A percentile compares a stretch with the other conserved stretches of the same genome.
These are phyloP conservation scores for Erysimum cheiranthoides DNA, from an alignment of 345 rosid genomes.

Conservation along the genomic window DNA sequence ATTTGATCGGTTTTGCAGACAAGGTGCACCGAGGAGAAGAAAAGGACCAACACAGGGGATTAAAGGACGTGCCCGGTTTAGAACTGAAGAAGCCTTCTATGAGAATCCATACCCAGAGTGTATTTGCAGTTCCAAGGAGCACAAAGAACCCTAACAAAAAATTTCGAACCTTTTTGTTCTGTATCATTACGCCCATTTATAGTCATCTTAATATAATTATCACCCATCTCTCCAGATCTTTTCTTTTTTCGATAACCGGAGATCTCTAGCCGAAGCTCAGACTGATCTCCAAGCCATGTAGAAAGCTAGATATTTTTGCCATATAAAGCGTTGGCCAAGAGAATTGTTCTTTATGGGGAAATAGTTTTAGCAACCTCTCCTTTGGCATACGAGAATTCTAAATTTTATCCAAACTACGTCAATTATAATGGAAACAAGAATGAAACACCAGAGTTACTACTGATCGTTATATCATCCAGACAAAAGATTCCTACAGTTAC, in stretches of 20 bases:
- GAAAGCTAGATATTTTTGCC: not conserved
- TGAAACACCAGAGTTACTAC: not conserved
- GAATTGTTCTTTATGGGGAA: not conserved
- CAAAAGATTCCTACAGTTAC: slow-evolving; percentile 21
- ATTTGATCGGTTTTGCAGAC: slow-evolving; percentile 53
- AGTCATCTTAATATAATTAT: not conserved
- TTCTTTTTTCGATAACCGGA: too few relatives aligned
- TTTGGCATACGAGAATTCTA: not conserved
- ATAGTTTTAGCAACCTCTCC: not conserved
- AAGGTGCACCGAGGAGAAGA: slow-evolving; percentile 85
- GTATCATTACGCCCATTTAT: slow-evolving; percentile 6
- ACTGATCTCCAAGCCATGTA: not conserved
- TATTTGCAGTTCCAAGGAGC: slow-evolving; percentile 63
- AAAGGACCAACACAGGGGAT: slow-evolving; percentile 68
- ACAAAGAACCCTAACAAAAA: slow-evolving; percentile 11
- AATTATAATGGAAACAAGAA: not conserved
- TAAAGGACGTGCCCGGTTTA: slow-evolving; percentile 78
- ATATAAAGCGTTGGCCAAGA: not conserved
- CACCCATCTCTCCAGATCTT: not conserved
- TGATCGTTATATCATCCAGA: slow-evolving; percentile 19
- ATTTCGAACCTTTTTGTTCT: slow-evolving; percentile 8
- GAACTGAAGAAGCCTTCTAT: slow-evolving; percentile 91
- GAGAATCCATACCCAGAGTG: slow-evolving; percentile 94
- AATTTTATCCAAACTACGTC: not conserved
- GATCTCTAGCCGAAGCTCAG: too few relatives aligned